Percentiles rank a stretch among this genome's conserved stretches.
These are phyloP conservation scores for Lachancea cidri DNA, from an alignment of 805 yeast species.

Conservation along the genomic window DNA sequence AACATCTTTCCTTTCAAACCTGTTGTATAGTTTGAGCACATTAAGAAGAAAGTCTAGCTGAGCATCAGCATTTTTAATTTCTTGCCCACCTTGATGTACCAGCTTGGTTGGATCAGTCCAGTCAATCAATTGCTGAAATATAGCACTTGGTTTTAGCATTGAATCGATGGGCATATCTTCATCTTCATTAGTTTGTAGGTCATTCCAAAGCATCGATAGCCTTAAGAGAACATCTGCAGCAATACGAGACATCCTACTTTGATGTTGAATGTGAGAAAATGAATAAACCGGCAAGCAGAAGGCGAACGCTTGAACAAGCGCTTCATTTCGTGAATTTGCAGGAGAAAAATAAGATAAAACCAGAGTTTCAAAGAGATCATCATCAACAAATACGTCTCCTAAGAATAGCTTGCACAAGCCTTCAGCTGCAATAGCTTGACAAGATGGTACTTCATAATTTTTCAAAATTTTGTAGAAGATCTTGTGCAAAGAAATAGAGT, in stretches of 20 bases:
- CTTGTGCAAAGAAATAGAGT: conserved; percentile 60
- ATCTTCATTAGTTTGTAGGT: conserved; percentile 32
- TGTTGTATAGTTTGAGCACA: conserved; percentile 45
- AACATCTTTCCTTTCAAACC: conserved; percentile 44
- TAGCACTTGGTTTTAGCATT: conserved; percentile 42
- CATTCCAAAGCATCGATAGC: conserved; percentile 43
- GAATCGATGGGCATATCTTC: conserved; percentile 24
- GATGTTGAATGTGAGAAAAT: conserved; percentile 69
- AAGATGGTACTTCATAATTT: conserved; percentile 49
- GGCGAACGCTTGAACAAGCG: conserved; percentile 71
- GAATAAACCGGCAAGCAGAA: conserved; percentile 88
- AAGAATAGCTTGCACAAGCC: conserved; percentile 78
- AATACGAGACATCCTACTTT: conserved; percentile 54
- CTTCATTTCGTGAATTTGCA: conserved; percentile 52
- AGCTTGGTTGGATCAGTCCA: conserved; percentile 82
- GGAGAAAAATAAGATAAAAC: conserved; percentile 75
- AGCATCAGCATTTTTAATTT: conserved; percentile 38
- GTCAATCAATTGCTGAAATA: conserved; percentile 65
- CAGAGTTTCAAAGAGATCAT: conserved; percentile 65
- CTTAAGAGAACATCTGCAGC: conserved; percentile 64
- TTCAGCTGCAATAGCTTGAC: conserved; percentile 80
- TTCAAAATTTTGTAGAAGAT: conserved; percentile 63
- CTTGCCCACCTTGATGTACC: conserved; percentile 44
- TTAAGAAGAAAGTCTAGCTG: conserved; percentile 56
- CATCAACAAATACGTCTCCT: conserved; percentile 68